Evolutionary conservation across 2,329 filamentous ascomycete species (phyloP).

Genomic region (Hypomyces rosellus): DNA sequence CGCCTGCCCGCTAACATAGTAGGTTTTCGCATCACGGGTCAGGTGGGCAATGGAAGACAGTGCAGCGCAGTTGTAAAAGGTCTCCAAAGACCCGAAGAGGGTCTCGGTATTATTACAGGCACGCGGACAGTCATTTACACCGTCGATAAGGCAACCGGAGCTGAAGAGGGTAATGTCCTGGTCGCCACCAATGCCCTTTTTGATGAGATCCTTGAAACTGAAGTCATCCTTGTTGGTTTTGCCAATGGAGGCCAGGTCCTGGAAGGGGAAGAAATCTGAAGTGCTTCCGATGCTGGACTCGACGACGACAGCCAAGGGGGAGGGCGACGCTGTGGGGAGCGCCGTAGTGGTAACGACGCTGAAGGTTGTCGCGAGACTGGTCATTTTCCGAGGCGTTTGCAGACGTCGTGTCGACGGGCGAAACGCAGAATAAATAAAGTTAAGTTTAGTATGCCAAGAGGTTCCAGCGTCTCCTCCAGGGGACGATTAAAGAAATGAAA

Average conservation of each 20-base stretch:
- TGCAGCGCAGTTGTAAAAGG: slow-evolving; percentile 34
- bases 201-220: slow-evolving; percentile 29
- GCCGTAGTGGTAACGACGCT: slow-evolving; percentile 12
- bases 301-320: slow-evolving; percentile 23
- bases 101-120: slow-evolving; percentile 25
- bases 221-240: slow-evolving; percentile 21
- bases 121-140: slow-evolving; percentile 24
- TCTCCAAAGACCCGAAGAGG: slow-evolving; percentile 31
- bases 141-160: slow-evolving; percentile 26
- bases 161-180: slow-evolving; percentile 26
- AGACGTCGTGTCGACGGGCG: no score
- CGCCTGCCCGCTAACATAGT: slow-evolving; percentile 26
- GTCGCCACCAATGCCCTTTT: slow-evolving; percentile 26
- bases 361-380: slow-evolving; percentile 4
- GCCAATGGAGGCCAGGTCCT: slow-evolving; percentile 27
- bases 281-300: slow-evolving; percentile 25
- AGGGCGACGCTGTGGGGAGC: slow-evolving; percentile 13
- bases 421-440: no score
- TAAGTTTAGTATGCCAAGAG: no score
- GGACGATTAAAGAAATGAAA: no score
- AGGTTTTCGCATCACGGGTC: slow-evolving; percentile 23
- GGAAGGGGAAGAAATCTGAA: slow-evolving; percentile 32
- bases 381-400: neutral
- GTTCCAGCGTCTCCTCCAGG: no score
- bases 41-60: slow-evolving; percentile 29